Percentiles rank a stretch among this genome's conserved stretches.
Conservation (phyloP, 768 basidiomycete species). For the Agaricus bisporus region DNA sequence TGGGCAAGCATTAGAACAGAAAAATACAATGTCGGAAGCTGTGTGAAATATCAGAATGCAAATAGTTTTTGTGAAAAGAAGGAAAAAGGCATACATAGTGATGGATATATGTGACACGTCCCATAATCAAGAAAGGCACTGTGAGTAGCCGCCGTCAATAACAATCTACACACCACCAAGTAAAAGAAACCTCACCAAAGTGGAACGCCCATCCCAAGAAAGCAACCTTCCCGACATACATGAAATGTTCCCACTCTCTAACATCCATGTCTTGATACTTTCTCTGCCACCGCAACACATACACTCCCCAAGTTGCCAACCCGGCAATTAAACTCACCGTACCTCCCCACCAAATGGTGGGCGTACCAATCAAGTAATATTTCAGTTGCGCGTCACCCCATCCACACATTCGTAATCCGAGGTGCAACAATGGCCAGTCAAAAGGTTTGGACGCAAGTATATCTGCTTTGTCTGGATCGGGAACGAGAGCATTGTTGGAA, state of each 20-base stretch:
- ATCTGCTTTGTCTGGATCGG: constrained; percentile 98
- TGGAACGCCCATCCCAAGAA: constrained; percentile 91
- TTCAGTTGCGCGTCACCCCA: constrained; percentile 87
- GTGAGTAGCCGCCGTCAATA: constrained; percentile 8
- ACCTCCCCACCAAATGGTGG: constrained; percentile 87
- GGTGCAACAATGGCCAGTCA: constrained; percentile 90
- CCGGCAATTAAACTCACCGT: constrained; percentile 58
- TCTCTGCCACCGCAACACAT: constrained; percentile 78
- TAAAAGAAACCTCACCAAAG: constrained; percentile 51
- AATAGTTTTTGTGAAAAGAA: background rate
- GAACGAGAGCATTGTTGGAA: constrained; percentile 95
- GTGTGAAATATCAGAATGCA: constrained; percentile 3
- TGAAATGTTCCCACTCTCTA: constrained; percentile 93
- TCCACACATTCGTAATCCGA: constrained; percentile 95
- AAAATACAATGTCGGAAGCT: constrained; percentile 98
- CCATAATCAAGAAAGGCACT: constrained; percentile 99
- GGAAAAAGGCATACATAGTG: constrained; percentile 68
- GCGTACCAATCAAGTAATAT: constrained; percentile 92
- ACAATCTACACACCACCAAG: background rate
- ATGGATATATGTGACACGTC: constrained; percentile 92
- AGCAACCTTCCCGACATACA: constrained; percentile 89
- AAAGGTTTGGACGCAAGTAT: constrained; percentile 89
- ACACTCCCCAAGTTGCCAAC: constrained; percentile 49
- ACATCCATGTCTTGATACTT: constrained; percentile 90
- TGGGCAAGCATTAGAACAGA: constrained; percentile 89